phyloP scores from a whole-genome alignment of 352 stramenopile species.

The Phytophthora fragariaefolia region DNA sequence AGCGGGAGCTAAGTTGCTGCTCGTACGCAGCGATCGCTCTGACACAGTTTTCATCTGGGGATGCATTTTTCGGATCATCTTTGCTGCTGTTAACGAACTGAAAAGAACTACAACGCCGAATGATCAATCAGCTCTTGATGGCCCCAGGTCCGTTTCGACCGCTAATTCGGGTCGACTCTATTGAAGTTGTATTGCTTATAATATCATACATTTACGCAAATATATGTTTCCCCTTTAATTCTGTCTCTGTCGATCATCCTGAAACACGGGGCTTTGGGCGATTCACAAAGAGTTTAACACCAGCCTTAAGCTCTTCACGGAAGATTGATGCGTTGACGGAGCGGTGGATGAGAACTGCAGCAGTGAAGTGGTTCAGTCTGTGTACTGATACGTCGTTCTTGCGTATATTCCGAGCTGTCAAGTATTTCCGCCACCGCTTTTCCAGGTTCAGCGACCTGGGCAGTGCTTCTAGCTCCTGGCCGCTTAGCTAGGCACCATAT shows the following conservation, averaged over 20 bases:
- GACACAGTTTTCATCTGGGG: slow-evolving; percentile 2
- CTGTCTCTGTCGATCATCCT: background rate
- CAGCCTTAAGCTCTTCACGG: slow-evolving; percentile 53
- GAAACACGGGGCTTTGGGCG: slow-evolving; percentile 18
- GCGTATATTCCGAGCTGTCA: slow-evolving; percentile 54
- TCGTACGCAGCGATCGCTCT: slow-evolving; percentile 12
- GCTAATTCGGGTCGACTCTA: slow-evolving; percentile 9
- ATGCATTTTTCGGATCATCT: slow-evolving; percentile 14
- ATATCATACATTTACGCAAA: background rate
- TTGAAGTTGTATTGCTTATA: background rate
- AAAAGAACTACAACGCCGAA: background rate
- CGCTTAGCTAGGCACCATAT: slow-evolving; percentile 44
- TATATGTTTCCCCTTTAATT: slow-evolving; percentile 1
- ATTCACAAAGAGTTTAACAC: slow-evolving; percentile 46
- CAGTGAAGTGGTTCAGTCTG: slow-evolving; percentile 63
- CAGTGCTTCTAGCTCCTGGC: slow-evolving; percentile 53
- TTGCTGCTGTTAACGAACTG: background rate
- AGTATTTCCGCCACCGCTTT: slow-evolving; percentile 63
- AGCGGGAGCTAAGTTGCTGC: background rate
- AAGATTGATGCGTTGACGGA: slow-evolving; percentile 63
- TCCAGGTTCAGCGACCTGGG: slow-evolving; percentile 62
- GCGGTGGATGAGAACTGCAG: slow-evolving; percentile 49
- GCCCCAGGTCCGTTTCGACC: background rate
- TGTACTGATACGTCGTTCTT: slow-evolving; percentile 58
- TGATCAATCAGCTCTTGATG: background rate